phyloP scores from a whole-genome alignment of 2,329 filamentous ascomycete species.

The Fusarium annulatum region DNA sequence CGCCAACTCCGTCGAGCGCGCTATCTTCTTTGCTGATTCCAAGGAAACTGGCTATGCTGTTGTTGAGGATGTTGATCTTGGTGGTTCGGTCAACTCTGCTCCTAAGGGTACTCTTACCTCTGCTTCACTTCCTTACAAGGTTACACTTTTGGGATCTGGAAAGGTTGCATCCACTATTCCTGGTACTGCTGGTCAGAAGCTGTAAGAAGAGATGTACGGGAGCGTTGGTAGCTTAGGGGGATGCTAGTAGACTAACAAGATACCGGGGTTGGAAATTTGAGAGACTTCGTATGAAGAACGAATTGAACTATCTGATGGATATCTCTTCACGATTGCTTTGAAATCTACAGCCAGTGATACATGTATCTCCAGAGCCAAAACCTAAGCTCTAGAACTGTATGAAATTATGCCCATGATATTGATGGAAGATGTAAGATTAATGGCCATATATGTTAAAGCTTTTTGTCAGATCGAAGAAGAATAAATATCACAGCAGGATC shows the following conservation, averaged over 20 bases:
- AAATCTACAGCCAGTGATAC: rapidly evolving
- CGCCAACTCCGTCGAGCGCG: slow-evolving; percentile 50
- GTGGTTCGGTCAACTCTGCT: slow-evolving; percentile 53
- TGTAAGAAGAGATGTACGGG: not conserved
- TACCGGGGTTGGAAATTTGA: rapidly evolving
- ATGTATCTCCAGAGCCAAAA: rapidly evolving
- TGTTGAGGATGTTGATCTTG: slow-evolving; percentile 55
- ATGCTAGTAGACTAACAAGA: rapidly evolving
- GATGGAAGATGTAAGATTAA: not conserved
- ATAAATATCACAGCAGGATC: rapidly evolving
- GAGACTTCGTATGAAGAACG: rapidly evolving
- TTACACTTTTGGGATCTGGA: slow-evolving; percentile 56
- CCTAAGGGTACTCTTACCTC: slow-evolving; percentile 61
- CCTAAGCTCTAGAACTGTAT: rapidly evolving
- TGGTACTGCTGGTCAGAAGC: slow-evolving; percentile 53
- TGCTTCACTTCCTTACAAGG: slow-evolving; percentile 64
- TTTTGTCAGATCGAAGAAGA: not conserved
- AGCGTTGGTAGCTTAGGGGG: rapidly evolving
- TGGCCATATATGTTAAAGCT: not conserved
- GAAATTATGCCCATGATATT: not conserved
- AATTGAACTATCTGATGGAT: not conserved
- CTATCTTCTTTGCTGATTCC: slow-evolving; percentile 55
- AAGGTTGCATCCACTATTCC: slow-evolving; percentile 58
- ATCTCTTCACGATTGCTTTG: rapidly evolving
- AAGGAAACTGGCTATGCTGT: slow-evolving; percentile 56